Evolutionary conservation across 768 basidiomycete species (phyloP).

Genomic region (Inosperma sp.): DNA sequence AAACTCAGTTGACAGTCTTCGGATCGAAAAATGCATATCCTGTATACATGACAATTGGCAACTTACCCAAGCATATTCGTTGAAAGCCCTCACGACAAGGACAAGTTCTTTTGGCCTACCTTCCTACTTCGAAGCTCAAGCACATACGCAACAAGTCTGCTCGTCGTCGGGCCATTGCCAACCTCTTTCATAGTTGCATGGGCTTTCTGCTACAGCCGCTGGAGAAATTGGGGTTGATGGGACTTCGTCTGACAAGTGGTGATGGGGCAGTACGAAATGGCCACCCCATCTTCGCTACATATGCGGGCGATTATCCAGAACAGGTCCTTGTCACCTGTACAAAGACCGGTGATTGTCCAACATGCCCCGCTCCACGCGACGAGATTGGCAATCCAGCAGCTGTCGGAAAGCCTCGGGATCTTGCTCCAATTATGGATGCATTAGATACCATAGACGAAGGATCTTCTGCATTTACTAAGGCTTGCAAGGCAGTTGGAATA

Average conservation of each 20-base stretch:
- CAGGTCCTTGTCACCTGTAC: conserved; percentile 33
- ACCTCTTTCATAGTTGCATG: conserved; percentile 38
- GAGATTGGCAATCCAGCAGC: conserved; percentile 17
- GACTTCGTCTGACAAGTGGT: conserved; percentile 25
- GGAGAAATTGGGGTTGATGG: conserved; percentile 17
- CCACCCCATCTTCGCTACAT: conserved; percentile 38
- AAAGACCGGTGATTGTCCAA: conserved; percentile 26
- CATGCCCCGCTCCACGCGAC: conserved; percentile 16
- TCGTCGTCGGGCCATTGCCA: conserved; percentile 19
- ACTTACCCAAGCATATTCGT: conserved; percentile 11
- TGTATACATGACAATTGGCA: conserved; percentile 11
- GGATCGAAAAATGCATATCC: conserved; percentile 7
- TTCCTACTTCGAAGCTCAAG: conserved; percentile 24
- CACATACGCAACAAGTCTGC: conserved; percentile 24
- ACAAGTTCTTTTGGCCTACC: conserved; percentile 8
- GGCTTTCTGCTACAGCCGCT: conserved; percentile 28
- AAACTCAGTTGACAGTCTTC: conserved; percentile 10
- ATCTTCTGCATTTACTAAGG: conserved; percentile 13
- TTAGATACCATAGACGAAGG: conserved; percentile 23
- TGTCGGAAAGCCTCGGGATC: conserved; percentile 9
- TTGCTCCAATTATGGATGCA: conserved; percentile 15
- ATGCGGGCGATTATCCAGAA: conserved; percentile 42
- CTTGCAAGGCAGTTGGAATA: conserved; percentile 18
- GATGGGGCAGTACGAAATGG: conserved; percentile 30
- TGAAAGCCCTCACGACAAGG: conserved; percentile 1